Base-by-base conservation (phyloP, 805 yeast species). In the Barnettozyma pratensis region DNA sequence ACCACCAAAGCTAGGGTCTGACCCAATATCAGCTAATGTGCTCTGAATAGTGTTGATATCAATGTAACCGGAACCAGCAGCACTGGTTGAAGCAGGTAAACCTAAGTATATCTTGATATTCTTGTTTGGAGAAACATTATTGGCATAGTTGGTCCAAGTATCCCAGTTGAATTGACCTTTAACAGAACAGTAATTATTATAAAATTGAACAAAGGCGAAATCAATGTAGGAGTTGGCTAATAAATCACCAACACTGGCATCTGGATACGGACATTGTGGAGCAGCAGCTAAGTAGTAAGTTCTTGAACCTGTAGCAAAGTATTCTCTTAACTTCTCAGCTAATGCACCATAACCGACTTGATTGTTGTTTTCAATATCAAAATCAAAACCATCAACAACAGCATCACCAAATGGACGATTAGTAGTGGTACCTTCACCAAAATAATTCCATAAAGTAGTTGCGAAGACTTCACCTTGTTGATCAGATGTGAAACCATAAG, bases 231-330 rank as follows among this genome's bases (percentile, higher is more conserved):
- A 81, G 37, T 72, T 71, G 32, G 73, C 73, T 56, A 86, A 67
- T 46, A 79, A 73, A 49, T 79, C 74, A 66, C 85, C 85, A 34
- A 83, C 71, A 42, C 66, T 75, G 42, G 79, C 83, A 69, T 90
- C 97, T 19, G 96, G 96, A 64, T 82, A 85, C 28, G 81, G 84
- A 71, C 97, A 91, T 70, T 89, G 96, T 25, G 97, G 97, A 53
- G 97, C 92, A 55, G 96, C 96, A 46, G 95, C 81, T 41, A 89
- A 70, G 64, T 83, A 87, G 70, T 82, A 87, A 30, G 67, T 58
- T 66, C 82, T 85, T 41, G 85, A 72, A 34, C 80, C 70, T 38
- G 72, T 67, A 9, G 72, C 80, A 56, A 76, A 80, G 39, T 69
- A 65, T 48, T 72, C 48, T 83, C 95, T 54, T 61, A 71, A 42